A percentile compares a stretch with the other conserved stretches of the same genome.
phyloP scores from a whole-genome alignment of 139 green algal genomes.

The Gonium pectorale region DNA sequence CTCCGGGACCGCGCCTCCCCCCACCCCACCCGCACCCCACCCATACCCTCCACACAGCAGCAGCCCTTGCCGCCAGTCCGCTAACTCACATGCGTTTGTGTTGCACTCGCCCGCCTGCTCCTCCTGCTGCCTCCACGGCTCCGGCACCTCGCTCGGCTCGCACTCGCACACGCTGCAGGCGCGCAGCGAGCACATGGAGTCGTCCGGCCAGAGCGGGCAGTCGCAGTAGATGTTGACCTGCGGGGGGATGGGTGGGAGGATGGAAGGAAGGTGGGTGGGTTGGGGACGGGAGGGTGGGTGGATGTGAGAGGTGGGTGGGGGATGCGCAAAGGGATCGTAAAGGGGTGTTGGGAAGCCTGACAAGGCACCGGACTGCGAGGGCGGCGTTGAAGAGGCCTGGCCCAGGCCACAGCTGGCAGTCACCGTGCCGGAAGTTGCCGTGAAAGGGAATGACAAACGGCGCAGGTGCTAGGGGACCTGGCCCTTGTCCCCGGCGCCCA shows the following conservation, averaged over 20 bases:
- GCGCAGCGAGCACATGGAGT: conserved; percentile 91
- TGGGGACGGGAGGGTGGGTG: not conserved
- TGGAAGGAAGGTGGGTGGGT: not conserved
- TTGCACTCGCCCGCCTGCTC: conserved; percentile 42
- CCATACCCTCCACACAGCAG: not conserved
- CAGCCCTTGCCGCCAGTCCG: not conserved
- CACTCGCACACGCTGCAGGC: conserved; percentile 92
- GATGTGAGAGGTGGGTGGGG: not conserved
- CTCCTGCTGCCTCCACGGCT: conserved; percentile 69
- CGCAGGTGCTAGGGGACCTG: no score
- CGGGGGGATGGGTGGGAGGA: not conserved
- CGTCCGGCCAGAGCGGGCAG: conserved; percentile 96
- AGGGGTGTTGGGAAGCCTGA: no score
- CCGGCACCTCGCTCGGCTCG: conserved; percentile 82
- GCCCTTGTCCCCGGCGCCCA: no score
- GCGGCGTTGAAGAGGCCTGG: no score
- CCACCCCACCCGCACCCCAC: not conserved
- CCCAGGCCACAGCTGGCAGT: no score
- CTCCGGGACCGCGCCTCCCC: no score
- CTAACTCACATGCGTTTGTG: conserved; percentile 40
- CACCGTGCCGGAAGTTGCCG: no score
- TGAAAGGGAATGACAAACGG: no score
- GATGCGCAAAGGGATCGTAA: no score
- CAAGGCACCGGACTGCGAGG: no score
- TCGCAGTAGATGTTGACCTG: conserved; percentile 93